Conservation (phyloP, 225 moss, liverwort and hornwort genomes). For the Sphagnum tenellum region DNA sequence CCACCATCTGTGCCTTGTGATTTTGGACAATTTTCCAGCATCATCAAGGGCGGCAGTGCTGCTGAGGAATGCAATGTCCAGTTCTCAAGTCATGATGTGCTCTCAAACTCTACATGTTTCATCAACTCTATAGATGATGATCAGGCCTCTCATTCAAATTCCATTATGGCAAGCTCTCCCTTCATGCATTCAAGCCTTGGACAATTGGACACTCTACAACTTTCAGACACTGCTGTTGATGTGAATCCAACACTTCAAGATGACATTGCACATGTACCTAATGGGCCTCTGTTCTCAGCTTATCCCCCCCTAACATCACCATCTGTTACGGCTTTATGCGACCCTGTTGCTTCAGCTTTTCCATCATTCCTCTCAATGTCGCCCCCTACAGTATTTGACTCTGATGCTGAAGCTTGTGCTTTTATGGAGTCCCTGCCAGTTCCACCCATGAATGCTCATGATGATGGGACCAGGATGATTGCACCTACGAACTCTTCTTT, state of each 20-base stretch:
- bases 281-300: background rate
- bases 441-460: background rate
- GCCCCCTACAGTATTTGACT: background rate
- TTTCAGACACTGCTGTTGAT: no score
- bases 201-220: background rate
- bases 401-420: background rate
- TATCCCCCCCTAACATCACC: background rate
- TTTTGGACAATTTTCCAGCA: constrained; percentile 15
- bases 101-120: constrained; percentile 4
- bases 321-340: background rate
- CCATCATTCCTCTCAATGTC: background rate
- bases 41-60: constrained; percentile 6
- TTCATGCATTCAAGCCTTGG: constrained; percentile 1
- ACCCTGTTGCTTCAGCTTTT: background rate
- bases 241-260: no score
- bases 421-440: background rate
- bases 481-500: background rate
- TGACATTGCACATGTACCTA: background rate
- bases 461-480: background rate
- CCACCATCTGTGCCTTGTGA: constrained; percentile 13
- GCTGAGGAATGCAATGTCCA: constrained; percentile 12
- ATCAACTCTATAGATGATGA: background rate
- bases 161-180: constrained; percentile 19
- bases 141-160: constrained; percentile 13
- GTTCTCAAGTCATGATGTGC: constrained; percentile 18